A percentile compares a stretch with the other conserved stretches of the same genome.
Conservation (phyloP, 73 alveolate species). For the Paramecium sexaurelia region DNA sequence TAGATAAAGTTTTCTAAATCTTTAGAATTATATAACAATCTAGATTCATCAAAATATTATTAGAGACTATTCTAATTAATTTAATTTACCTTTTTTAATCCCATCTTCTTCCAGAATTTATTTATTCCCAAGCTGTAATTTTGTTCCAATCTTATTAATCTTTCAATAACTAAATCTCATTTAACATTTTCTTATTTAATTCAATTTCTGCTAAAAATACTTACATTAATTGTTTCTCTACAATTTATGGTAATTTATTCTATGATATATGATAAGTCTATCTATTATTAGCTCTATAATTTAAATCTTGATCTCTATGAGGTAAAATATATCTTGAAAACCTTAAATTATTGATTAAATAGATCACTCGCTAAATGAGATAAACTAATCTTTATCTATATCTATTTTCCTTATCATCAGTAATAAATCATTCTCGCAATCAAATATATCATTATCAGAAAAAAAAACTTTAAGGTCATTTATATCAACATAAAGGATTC, state of each 20-base stretch:
- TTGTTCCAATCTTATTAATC: neutral
- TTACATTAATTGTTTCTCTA: neutral
- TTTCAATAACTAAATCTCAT: neutral
- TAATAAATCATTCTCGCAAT: neutral
- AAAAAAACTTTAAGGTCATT: neutral
- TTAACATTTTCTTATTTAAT: neutral
- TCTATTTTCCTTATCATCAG: neutral
- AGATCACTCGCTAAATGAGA: neutral
- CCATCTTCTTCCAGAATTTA: slow-evolving; percentile 2
- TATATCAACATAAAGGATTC: neutral
- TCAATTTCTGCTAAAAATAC: slow-evolving; percentile 16
- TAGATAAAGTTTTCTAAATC: neutral
- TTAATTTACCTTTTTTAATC: neutral
- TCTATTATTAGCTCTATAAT: neutral
- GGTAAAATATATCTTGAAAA: slow-evolving; percentile 11
- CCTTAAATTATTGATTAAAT: neutral
- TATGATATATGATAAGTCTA: neutral
- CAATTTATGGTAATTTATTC: neutral
- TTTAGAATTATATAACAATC: neutral
- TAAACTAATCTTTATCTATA: neutral
- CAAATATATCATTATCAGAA: neutral
- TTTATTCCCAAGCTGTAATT: neutral
- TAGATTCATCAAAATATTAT: neutral
- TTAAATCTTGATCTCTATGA: neutral
- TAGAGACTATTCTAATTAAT: neutral